Conservation (phyloP, 768 basidiomycete species). For the Rickenella mellea region DNA sequence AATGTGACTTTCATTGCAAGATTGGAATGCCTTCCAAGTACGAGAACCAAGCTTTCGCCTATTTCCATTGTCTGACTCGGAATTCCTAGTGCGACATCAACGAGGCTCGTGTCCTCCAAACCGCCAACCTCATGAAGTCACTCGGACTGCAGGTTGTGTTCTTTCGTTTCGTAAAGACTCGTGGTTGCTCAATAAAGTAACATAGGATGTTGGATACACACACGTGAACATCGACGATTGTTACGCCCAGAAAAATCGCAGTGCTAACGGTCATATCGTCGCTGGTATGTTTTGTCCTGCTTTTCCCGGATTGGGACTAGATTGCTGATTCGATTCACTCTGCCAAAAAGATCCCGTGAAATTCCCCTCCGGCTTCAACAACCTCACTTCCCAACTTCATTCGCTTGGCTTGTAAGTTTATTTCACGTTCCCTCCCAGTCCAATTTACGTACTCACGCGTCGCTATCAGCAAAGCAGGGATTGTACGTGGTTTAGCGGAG, state of each 20-base stretch:
- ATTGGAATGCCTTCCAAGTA: constrained; percentile 65
- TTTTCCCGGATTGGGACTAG: neutral
- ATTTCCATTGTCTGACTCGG: neutral
- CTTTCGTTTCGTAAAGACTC: neutral
- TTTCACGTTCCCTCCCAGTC: neutral
- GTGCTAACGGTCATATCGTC: constrained; percentile 41
- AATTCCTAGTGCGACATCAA: constrained; percentile 46
- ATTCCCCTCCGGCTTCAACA: constrained; percentile 52
- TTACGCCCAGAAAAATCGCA: constrained; percentile 50
- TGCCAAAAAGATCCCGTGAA: constrained; percentile 35
- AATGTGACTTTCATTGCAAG: constrained; percentile 20
- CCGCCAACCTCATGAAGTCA: constrained; percentile 38
- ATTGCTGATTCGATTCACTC: neutral
- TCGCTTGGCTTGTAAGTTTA: constrained; percentile 42
- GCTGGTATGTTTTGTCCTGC: constrained; percentile 29
- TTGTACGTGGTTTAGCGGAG: constrained; percentile 37
- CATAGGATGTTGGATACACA: constrained; percentile 47
- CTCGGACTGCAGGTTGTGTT: constrained; percentile 42
- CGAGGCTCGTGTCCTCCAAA: constrained; percentile 40
- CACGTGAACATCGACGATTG: constrained; percentile 59
- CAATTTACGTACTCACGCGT: constrained; percentile 3
- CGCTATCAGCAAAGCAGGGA: constrained; percentile 44
- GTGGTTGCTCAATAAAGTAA: neutral
- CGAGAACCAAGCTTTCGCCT: constrained; percentile 8
- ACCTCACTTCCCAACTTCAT: constrained; percentile 46